Evolutionary conservation across 1,284 basidiomycete species (phyloP).

Genomic region (Termitomyces sp.): DNA sequence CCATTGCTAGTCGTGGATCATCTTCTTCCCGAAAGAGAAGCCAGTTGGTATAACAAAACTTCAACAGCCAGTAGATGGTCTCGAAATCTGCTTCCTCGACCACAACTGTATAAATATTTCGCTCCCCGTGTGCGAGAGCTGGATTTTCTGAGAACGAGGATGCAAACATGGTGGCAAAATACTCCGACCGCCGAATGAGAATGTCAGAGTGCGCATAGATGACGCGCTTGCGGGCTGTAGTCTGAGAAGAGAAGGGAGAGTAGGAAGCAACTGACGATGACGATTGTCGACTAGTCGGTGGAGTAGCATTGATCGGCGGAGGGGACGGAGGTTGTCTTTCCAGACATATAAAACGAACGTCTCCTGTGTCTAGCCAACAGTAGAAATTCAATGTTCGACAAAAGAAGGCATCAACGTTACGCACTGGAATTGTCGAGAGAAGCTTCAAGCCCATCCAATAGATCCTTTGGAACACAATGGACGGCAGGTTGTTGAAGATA

Average conservation of each 20-base stretch:
- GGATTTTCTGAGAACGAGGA: conserved; percentile 66
- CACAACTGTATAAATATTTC: conserved; percentile 59
- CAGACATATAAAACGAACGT: conserved; percentile 62
- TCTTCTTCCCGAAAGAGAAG: conserved; percentile 60
- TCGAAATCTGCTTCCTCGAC: conserved; percentile 82
- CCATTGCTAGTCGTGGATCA: conserved; percentile 57
- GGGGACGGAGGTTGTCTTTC: conserved; percentile 45
- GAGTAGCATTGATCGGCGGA: conserved; percentile 17
- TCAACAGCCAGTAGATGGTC: conserved; percentile 80
- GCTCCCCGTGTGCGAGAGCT: conserved; percentile 37
- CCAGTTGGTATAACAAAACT: conserved; percentile 79
- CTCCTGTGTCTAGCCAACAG: conserved; percentile 38
- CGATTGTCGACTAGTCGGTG: conserved; percentile 22
- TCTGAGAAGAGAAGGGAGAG: conserved; percentile 36
- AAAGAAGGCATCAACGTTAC: conserved; percentile 18
- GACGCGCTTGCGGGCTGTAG: conserved; percentile 57
- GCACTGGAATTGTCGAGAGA: conserved; percentile 61
- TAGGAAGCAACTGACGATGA: conserved; percentile 37
- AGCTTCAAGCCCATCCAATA: conserved; percentile 57
- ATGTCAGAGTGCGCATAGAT: conserved; percentile 83
- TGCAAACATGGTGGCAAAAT: conserved; percentile 75
- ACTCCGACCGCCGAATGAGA: conserved; percentile 67
- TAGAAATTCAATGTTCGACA: not conserved
- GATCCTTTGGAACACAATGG: conserved; percentile 57
- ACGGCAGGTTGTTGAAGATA: conserved; percentile 63